A percentile compares a stretch with the other conserved stretches of the same genome.
Evolutionary conservation across 371 early-diverging fungal genomes (phyloP).

Genomic region (Conidiobolus incongruus): DNA sequence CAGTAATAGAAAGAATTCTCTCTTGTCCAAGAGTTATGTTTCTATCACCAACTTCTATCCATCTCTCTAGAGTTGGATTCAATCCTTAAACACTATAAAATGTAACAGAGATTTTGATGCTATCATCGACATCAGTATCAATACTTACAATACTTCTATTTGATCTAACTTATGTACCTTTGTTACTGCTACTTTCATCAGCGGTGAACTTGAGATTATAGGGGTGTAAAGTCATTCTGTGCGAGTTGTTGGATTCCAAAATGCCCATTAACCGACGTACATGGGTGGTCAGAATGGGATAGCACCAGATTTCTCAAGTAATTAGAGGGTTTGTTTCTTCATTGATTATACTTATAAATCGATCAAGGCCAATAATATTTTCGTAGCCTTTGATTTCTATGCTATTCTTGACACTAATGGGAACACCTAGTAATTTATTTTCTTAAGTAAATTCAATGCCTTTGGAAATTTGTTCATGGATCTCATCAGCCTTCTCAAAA

Average conservation of each 20-base stretch:
- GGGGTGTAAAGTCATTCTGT: slow-evolving; percentile 4
- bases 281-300: slow-evolving; percentile 5
- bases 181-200: slow-evolving; percentile 5
- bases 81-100: slow-evolving; percentile 5
- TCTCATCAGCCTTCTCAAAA: neutral
- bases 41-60: neutral
- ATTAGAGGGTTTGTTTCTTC: neutral
- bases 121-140: slow-evolving; percentile 6
- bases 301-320: slow-evolving; percentile 3
- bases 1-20: neutral
- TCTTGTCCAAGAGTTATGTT: neutral
- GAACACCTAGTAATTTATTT: slow-evolving; percentile 3
- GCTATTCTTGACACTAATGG: slow-evolving; percentile 5
- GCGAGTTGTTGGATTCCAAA: slow-evolving; percentile 1
- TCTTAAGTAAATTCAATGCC: neutral
- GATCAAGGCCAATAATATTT: neutral
- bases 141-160: slow-evolving; percentile 2
- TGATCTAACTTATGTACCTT: slow-evolving; percentile 3
- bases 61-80: slow-evolving; percentile 1
- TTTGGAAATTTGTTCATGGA: slow-evolving; percentile 1
- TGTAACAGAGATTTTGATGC: slow-evolving; percentile 2
- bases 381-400: slow-evolving; percentile 4
- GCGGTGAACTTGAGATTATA: neutral
- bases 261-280: neutral
- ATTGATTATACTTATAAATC: neutral